phyloP scores from a whole-genome alignment of 257 asterid species.

The Solanum lycopersicoides region DNA sequence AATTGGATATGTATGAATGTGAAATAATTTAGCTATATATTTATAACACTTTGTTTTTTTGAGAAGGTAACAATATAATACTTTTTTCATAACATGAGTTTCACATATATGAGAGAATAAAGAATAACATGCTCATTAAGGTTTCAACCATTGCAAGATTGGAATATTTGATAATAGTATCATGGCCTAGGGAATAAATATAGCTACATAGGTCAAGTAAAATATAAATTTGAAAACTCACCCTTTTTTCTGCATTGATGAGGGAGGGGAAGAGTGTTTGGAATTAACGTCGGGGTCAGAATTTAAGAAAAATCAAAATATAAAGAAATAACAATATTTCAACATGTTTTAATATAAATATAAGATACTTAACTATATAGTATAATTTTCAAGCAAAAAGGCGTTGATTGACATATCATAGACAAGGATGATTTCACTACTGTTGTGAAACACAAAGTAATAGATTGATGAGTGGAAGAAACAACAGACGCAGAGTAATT shows the following conservation, averaged over 20 bases:
- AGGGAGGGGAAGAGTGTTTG: background rate
- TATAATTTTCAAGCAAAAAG: background rate
- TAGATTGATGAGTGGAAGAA: background rate
- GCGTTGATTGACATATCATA: background rate
- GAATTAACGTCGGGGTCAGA: accelerated
- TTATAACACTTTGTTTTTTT: background rate
- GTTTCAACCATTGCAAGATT: background rate
- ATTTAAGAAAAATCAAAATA: background rate
- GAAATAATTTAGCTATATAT: background rate
- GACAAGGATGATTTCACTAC: background rate
- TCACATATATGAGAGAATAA: background rate
- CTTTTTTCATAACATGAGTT: background rate
- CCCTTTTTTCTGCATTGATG: background rate
- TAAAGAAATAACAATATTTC: background rate
- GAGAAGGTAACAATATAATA: background rate
- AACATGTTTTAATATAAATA: no score
- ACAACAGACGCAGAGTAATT: background rate
- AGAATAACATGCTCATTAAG: background rate
- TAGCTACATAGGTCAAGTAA: background rate
- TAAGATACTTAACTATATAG: background rate
- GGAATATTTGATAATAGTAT: background rate
- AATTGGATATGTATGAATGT: background rate
- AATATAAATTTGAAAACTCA: background rate
- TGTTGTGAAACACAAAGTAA: background rate
- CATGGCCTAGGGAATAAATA: background rate